phyloP scores from a whole-genome alignment of 306 rosid genomes.

The Gastrolobium villosum region DNA sequence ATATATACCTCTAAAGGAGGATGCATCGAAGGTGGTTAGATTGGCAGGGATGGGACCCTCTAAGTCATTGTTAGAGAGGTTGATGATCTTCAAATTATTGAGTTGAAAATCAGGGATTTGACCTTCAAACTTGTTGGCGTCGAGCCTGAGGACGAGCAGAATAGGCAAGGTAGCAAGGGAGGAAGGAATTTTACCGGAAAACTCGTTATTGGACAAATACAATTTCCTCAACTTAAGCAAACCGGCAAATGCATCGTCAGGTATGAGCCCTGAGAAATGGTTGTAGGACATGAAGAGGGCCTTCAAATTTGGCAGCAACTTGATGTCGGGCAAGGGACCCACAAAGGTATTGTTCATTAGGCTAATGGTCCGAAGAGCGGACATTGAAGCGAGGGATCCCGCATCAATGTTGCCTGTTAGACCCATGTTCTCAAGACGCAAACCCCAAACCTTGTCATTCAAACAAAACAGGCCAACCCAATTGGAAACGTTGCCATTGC shows the following conservation, averaged over 20 bases:
- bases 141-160: constrained; percentile 65
- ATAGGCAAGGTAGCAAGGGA: constrained; percentile 67
- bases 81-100: constrained; percentile 51
- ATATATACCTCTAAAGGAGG: constrained; percentile 61
- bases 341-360: constrained; percentile 83
- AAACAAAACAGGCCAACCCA: constrained; percentile 80
- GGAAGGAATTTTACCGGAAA: constrained; percentile 75
- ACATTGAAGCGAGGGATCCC: constrained; percentile 51
- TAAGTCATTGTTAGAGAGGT: constrained; percentile 70
- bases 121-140: constrained; percentile 81
- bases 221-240: constrained; percentile 67
- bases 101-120: constrained; percentile 65
- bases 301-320: constrained; percentile 52
- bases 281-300: constrained; percentile 72
- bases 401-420: constrained; percentile 69
- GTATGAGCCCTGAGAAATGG: constrained; percentile 76
- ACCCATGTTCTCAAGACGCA: constrained; percentile 73
- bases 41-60: constrained; percentile 78
- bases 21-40: constrained; percentile 53
- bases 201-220: constrained; percentile 64
- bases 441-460: constrained; percentile 64
- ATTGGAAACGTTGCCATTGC: constrained; percentile 52
- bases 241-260: constrained; percentile 68
- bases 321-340: constrained; percentile 72
- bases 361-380: constrained; percentile 61